These are phyloP conservation scores for Gryganskiella cystojenkinii DNA, from an alignment of 192 early-diverging fungal species.

Conservation along the genomic window DNA sequence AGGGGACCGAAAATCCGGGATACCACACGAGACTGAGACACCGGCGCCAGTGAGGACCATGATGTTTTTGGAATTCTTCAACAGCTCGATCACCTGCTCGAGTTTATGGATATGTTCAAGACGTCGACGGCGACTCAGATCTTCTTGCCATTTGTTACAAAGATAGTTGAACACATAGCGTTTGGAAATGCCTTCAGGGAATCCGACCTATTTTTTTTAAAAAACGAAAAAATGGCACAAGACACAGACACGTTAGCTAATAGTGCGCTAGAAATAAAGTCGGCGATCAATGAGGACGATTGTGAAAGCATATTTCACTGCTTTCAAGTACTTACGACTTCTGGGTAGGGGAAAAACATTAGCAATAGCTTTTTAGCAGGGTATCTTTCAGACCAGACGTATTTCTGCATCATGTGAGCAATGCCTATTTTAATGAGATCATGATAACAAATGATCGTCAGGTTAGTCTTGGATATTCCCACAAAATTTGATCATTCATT, in stretches of 20 bases:
- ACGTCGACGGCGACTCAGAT: constrained; percentile 64
- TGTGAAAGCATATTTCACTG: no score
- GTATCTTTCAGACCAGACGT: constrained; percentile 1
- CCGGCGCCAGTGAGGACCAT: constrained; percentile 94
- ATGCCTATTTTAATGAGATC: constrained; percentile 7
- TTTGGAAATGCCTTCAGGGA: neutral
- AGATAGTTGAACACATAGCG: neutral
- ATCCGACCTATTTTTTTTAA: neutral
- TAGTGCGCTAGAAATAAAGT: no score
- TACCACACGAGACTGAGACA: constrained; percentile 94
- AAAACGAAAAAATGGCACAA: no score
- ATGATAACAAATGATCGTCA: constrained; percentile 1
- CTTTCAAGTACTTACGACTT: neutral
- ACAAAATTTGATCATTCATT: no score
- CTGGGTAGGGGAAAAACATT: neutral
- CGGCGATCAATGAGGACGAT: no score
- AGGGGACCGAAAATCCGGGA: constrained; percentile 96
- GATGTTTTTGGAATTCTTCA: constrained; percentile 73
- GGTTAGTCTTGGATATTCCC: no score
- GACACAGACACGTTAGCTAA: no score
- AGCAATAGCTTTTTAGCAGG: constrained; percentile 14
- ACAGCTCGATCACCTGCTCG: constrained; percentile 70
- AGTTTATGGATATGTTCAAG: constrained; percentile 67
- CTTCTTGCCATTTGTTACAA: constrained; percentile 58
- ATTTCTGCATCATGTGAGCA: constrained; percentile 9